Conservation (phyloP, 345 rosid species). For the Toxicodendron radicans region DNA sequence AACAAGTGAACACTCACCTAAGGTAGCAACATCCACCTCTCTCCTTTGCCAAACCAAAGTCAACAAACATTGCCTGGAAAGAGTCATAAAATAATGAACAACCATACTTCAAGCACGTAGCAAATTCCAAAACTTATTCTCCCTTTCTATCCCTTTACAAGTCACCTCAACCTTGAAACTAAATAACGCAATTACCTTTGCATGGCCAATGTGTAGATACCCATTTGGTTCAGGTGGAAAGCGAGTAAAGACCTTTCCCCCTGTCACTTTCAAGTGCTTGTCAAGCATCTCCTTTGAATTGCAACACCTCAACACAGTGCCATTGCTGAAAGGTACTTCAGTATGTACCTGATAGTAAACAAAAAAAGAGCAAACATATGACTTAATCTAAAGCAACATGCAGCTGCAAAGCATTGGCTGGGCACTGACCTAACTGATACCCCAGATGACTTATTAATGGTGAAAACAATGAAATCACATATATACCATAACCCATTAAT, state of each 20-base stretch:
- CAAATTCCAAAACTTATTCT: not conserved
- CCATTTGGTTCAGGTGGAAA: conserved; percentile 99
- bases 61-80: conserved; percentile 91
- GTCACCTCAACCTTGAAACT: conserved; percentile 1
- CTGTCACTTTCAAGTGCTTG: conserved; percentile 76
- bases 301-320: conserved; percentile 77
- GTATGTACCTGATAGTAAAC: conserved; percentile 71
- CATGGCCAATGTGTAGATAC: conserved; percentile 97
- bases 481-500: not conserved
- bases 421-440: not conserved
- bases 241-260: conserved; percentile 76
- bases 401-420: not conserved
- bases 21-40: conserved; percentile 86
- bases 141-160: not conserved
- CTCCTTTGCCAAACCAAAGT: conserved; percentile 96
- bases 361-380: conserved; percentile 12
- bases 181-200: conserved; percentile 59
- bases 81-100: conserved; percentile 8
- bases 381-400: not conserved
- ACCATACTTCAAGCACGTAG: not conserved
- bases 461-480: too few relatives aligned
- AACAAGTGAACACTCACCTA: conserved; percentile 46
- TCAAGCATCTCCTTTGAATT: conserved; percentile 77
- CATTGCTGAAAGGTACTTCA: conserved; percentile 74
- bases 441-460: not conserved